Evolutionary conservation across 108 stramenopile species (phyloP).

Genomic region (Nitzschia palea): DNA sequence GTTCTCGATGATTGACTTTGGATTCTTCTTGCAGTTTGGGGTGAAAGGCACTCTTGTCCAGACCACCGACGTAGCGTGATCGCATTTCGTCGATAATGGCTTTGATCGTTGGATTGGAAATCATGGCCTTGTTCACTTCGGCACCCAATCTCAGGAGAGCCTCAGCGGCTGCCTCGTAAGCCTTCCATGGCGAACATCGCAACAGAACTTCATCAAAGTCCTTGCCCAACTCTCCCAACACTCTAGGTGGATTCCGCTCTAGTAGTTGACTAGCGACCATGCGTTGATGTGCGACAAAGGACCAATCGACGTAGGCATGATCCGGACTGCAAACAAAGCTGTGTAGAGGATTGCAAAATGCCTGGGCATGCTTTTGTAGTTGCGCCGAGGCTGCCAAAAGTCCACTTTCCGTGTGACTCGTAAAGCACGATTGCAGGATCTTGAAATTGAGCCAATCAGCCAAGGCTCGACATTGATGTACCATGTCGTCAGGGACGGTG

Average conservation of each 20-base stretch:
- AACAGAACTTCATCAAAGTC: constrained; percentile 29
- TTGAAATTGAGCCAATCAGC: constrained; percentile 78
- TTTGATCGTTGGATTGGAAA: not conserved
- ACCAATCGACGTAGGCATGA: constrained; percentile 42
- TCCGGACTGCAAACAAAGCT: constrained; percentile 16
- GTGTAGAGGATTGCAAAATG: constrained; percentile 34
- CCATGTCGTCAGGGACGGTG: constrained; percentile 44
- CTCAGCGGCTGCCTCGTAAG: constrained; percentile 61
- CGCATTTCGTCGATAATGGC: constrained; percentile 14
- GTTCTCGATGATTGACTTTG: constrained; percentile 51
- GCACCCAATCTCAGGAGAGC: constrained; percentile 52
- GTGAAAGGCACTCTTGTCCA: constrained; percentile 44
- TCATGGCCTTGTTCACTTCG: constrained; percentile 28
- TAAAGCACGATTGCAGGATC: constrained; percentile 44
- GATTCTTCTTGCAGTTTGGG: constrained; percentile 47
- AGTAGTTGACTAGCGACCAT: constrained; percentile 48
- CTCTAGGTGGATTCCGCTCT: constrained; percentile 46
- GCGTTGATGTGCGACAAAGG: constrained; percentile 51
- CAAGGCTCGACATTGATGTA: constrained; percentile 70
- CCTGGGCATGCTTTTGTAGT: constrained; percentile 63
- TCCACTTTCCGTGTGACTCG: constrained; percentile 40
- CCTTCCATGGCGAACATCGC: constrained; percentile 60
- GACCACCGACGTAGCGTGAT: constrained; percentile 50
- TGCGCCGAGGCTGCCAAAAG: constrained; percentile 46
- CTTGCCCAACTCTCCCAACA: constrained; percentile 16